Conservation (phyloP, 2,329 filamentous ascomycete species). For the Onygena corvina region DNA sequence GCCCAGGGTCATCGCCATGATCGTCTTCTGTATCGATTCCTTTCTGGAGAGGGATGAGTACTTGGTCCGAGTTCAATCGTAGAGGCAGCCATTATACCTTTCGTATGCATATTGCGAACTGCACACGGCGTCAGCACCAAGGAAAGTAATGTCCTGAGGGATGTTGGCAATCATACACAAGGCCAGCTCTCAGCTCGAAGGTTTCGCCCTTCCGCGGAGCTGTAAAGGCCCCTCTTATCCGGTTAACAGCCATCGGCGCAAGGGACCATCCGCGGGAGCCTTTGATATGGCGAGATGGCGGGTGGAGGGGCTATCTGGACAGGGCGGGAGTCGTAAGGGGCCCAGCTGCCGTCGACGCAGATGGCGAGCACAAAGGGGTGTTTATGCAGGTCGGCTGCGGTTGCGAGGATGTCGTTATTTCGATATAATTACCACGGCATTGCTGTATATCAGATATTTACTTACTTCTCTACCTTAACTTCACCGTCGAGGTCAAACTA, state of each 20-base stretch:
- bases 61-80: slow-evolving; percentile 7
- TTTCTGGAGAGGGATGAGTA: slow-evolving; percentile 47
- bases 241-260: slow-evolving; percentile 74
- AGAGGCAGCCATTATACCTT: slow-evolving; percentile 38
- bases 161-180: slow-evolving; percentile 46
- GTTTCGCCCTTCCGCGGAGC: slow-evolving; percentile 94
- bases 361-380: too few relatives aligned
- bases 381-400: too few relatives aligned
- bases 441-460: too few relatives aligned
- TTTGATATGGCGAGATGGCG: slow-evolving; percentile 15
- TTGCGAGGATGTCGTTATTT: too few relatives aligned
- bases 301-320: slow-evolving; percentile 19
- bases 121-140: slow-evolving; percentile 10
- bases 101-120: slow-evolving; percentile 98
- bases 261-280: slow-evolving; percentile 24
- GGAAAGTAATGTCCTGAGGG: neutral
- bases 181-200: slow-evolving; percentile 85
- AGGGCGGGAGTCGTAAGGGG: too few relatives aligned
- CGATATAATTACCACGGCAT: too few relatives aligned
- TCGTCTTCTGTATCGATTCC: slow-evolving; percentile 98
- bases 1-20: slow-evolving; percentile 98
- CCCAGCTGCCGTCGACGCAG: too few relatives aligned
- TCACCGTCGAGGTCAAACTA: too few relatives aligned
- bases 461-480: too few relatives aligned
- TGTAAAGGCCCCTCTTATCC: slow-evolving; percentile 86